Percentiles rank a stretch among this genome's conserved stretches.
These are phyloP conservation scores for Eruca vesicaria DNA, from an alignment of 441 rosid genomes.

Conservation along the genomic window DNA sequence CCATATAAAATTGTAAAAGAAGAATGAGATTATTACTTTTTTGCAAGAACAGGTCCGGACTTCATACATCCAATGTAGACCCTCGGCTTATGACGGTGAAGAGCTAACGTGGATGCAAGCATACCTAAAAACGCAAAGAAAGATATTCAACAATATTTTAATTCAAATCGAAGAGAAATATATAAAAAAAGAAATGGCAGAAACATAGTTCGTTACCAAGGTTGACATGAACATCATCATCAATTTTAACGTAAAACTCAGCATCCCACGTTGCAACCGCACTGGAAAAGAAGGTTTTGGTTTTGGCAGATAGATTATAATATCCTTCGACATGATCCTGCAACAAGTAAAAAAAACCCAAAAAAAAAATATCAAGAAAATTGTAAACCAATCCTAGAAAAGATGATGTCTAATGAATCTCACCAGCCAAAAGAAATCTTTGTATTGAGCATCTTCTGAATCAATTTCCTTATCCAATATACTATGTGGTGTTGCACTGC, in stretches of 20 bases:
- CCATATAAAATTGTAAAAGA: not conserved
- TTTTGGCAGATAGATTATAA: conserved; percentile 89
- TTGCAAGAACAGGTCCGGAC: conserved; percentile 93
- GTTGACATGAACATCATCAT: conserved; percentile 97
- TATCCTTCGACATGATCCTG: conserved; percentile 97
- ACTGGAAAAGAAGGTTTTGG: conserved; percentile 82
- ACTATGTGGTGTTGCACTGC: conserved; percentile 82
- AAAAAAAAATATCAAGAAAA: not conserved
- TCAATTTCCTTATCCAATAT: conserved; percentile 90
- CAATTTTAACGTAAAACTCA: conserved; percentile 86
- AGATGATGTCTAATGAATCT: conserved; percentile 10
- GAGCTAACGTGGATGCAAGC: conserved; percentile 81
- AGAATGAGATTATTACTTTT: conserved; percentile 49
- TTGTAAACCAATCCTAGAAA: not conserved
- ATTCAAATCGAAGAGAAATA: not conserved
- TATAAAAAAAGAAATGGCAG: not conserved
- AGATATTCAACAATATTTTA: not conserved
- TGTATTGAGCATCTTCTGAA: conserved; percentile 87
- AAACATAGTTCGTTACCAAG: conserved; percentile 51
- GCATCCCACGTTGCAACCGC: conserved; percentile 96
- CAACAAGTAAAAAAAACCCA: conserved; percentile 11
- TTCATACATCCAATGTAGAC: conserved; percentile 96
- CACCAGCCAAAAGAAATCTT: conserved; percentile 94
- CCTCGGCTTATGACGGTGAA: conserved; percentile 81
- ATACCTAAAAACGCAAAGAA: conserved; percentile 40